These are phyloP conservation scores for Ehretia macrophylla DNA, from an alignment of 257 asterid genomes.

Conservation along the genomic window DNA sequence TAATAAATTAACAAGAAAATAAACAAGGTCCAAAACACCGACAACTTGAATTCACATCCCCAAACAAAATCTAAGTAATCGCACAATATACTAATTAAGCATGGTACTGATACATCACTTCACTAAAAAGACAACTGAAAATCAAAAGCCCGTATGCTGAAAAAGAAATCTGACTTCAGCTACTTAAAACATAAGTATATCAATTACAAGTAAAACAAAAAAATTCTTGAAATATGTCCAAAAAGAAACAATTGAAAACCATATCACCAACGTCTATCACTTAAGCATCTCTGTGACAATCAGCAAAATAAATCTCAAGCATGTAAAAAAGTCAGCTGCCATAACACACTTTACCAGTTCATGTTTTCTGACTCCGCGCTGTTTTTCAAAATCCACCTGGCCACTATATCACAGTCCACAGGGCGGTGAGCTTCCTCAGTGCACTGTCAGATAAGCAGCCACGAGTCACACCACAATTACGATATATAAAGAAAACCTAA, in stretches of 20 bases:
- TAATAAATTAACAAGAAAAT: no score
- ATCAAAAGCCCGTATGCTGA: no score
- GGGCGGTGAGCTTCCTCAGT: conserved; percentile 99
- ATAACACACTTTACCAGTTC: conserved; percentile 65
- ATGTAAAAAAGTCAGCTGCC: not conserved
- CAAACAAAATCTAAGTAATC: no score
- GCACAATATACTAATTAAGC: no score
- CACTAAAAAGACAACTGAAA: no score
- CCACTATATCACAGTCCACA: conserved; percentile 89
- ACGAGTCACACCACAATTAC: conserved; percentile 15
- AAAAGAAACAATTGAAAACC: not conserved
- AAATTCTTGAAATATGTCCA: not conserved
- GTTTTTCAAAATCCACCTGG: conserved; percentile 90
- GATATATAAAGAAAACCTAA: conserved; percentile 7
- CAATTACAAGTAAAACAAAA: no score
- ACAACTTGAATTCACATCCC: no score
- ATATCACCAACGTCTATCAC: not conserved
- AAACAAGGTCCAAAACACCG: no score
- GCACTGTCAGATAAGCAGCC: conserved; percentile 52
- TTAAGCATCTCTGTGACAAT: not conserved
- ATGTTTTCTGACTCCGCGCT: conserved; percentile 99
- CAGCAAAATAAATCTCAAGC: not conserved
- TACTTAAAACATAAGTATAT: no score
- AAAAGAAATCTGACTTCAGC: no score
- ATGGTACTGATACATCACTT: no score